phyloP scores from a whole-genome alignment of 306 rosid genomes.

The Abrus pulchellus region DNA sequence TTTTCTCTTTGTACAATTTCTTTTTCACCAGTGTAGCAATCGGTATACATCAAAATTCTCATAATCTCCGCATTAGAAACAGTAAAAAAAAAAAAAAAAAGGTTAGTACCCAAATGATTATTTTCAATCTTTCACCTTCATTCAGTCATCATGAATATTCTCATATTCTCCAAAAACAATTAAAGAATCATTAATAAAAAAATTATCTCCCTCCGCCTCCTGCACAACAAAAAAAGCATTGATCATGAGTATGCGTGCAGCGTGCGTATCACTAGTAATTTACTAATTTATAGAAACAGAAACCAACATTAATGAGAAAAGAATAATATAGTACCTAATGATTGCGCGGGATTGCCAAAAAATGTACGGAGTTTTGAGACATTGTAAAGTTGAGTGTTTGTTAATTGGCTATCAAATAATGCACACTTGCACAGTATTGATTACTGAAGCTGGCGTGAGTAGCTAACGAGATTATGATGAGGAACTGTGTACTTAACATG shows the following conservation, averaged over 20 bases:
- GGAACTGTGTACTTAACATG: constrained; percentile 47
- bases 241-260: constrained; percentile 62
- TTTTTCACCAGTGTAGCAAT: constrained; percentile 54
- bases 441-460: constrained; percentile 53
- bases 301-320: constrained; percentile 38
- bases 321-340: constrained; percentile 58
- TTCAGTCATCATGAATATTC: constrained; percentile 69
- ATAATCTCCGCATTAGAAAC: constrained; percentile 52
- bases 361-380: constrained; percentile 50
- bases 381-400: constrained; percentile 59
- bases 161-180: constrained; percentile 65
- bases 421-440: constrained; percentile 40
- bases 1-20: constrained; percentile 34
- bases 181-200: constrained; percentile 78
- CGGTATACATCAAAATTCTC: constrained; percentile 56
- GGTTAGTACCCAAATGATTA: constrained; percentile 60
- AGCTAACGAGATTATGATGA: constrained; percentile 59
- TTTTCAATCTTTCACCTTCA: constrained; percentile 65
- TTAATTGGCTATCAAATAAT: constrained; percentile 61
- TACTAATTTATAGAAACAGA: constrained; percentile 28
- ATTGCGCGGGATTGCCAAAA: constrained; percentile 41
- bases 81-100: constrained; percentile 19
- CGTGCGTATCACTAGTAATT: constrained; percentile 48
- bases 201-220: constrained; percentile 63
- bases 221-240: constrained; percentile 57